Percentiles rank a stretch among this genome's conserved stretches.
Evolutionary conservation across 75 land plant species (phyloP).

Genomic region (Adiantum capillusveneris): DNA sequence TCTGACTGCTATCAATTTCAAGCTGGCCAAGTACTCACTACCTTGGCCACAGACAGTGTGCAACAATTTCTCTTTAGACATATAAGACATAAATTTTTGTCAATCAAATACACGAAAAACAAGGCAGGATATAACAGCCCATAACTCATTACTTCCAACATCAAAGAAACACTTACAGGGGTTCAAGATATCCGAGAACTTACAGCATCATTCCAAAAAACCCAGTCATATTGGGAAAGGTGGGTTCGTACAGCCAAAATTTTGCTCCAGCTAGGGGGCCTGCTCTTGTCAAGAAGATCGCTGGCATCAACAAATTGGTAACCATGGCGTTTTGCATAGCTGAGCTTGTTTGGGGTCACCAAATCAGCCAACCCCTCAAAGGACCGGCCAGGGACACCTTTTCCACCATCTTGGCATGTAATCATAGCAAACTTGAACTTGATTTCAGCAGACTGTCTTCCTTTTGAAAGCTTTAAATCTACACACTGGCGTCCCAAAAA

Average conservation of each 20-base stretch:
- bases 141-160: too few species aligned
- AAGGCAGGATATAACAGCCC: too few species aligned
- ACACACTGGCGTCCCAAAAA: slow-evolving; percentile 45
- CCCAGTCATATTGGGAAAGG: slow-evolving; percentile 46
- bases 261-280: slow-evolving; percentile 79
- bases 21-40: too few species aligned
- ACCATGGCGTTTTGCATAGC: slow-evolving; percentile 41
- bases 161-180: too few species aligned
- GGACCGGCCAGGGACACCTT: slow-evolving; percentile 25
- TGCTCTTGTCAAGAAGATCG: slow-evolving; percentile 25
- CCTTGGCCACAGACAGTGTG: too few species aligned
- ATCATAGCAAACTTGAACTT: slow-evolving; percentile 53
- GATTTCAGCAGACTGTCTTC: background rate
- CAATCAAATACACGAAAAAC: too few species aligned
- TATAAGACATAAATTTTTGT: too few species aligned
- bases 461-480: background rate
- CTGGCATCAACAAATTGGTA: slow-evolving; percentile 54
- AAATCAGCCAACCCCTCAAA: slow-evolving; percentile 52
- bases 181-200: too few species aligned
- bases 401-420: slow-evolving; percentile 42
- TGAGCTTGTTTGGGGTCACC: slow-evolving; percentile 43
- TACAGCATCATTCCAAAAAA: slow-evolving; percentile 78
- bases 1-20: too few species aligned
- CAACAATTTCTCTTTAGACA: too few species aligned
- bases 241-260: slow-evolving; percentile 41